A percentile compares a stretch with the other conserved stretches of the same genome.
Evolutionary conservation across 2,329 filamentous ascomycete genomes (phyloP).

Genomic region (Arachnopeziza araneosa): DNA sequence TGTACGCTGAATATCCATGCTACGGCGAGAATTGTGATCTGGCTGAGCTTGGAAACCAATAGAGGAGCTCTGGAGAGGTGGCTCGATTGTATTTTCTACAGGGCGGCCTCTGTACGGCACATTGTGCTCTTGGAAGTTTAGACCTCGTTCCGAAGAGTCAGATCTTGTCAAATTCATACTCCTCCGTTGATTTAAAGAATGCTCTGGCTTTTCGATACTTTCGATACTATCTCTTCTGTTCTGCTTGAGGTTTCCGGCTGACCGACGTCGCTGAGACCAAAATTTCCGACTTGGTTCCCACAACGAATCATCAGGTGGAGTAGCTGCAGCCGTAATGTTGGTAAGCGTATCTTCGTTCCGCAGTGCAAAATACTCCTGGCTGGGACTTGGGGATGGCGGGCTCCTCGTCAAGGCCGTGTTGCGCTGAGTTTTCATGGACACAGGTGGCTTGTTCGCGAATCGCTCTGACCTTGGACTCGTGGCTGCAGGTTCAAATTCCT

Average conservation of each 20-base stretch:
- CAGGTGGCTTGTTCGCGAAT: slow-evolving; percentile 6
- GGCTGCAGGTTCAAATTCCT: neutral
- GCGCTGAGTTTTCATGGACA: slow-evolving; percentile 15
- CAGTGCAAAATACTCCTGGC: neutral
- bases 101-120: neutral
- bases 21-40: too few relatives aligned
- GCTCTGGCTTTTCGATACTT: neutral
- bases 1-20: too few relatives aligned
- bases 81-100: neutral
- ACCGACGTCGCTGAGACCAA: neutral
- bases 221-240: neutral
- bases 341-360: neutral
- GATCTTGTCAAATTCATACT: neutral
- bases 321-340: neutral
- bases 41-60: too few relatives aligned
- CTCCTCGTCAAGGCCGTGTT: neutral
- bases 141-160: neutral
- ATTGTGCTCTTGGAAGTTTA: neutral
- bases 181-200: neutral
- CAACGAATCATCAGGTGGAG: neutral
- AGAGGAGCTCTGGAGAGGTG: neutral
- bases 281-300: neutral
- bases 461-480: neutral
- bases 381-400: neutral
- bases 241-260: neutral